Evolutionary conservation across 192 early-diverging fungal species (phyloP).

Genomic region (Coemansia sp.): DNA sequence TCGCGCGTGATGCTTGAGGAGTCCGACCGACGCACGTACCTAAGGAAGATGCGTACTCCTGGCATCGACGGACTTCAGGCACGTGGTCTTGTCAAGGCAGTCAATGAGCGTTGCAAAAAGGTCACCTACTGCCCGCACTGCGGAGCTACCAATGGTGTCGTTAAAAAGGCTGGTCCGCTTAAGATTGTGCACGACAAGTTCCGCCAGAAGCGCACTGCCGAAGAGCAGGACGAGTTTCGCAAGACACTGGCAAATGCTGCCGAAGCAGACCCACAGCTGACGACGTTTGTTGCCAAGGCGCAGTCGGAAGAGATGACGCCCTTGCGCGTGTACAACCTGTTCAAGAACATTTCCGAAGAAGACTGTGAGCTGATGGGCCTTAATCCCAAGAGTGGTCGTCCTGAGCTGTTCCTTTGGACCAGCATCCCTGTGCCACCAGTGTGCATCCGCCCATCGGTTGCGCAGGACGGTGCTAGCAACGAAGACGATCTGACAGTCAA

Average conservation of each 20-base stretch:
- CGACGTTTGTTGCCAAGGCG: slow-evolving; percentile 73
- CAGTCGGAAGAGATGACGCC: slow-evolving; percentile 93
- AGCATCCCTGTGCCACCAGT: slow-evolving; percentile 94
- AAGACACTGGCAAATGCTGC: slow-evolving; percentile 74
- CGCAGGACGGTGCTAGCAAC: slow-evolving; percentile 90
- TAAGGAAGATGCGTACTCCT: slow-evolving; percentile 70
- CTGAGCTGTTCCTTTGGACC: slow-evolving; percentile 93
- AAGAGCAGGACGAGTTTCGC: slow-evolving; percentile 73
- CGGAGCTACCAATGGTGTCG: slow-evolving; percentile 76
- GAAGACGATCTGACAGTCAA: slow-evolving; percentile 98
- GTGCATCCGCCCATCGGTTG: slow-evolving; percentile 92
- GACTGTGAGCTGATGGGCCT: slow-evolving; percentile 96
- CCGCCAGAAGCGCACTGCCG: slow-evolving; percentile 74
- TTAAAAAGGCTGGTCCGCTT: slow-evolving; percentile 93
- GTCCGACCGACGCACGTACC: slow-evolving; percentile 65
- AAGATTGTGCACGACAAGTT: slow-evolving; percentile 96
- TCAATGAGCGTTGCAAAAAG: slow-evolving; percentile 90
- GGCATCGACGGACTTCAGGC: slow-evolving; percentile 81
- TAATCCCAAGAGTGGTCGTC: slow-evolving; percentile 78
- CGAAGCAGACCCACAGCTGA: slow-evolving; percentile 72
- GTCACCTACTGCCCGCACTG: slow-evolving; percentile 81
- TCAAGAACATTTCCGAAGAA: slow-evolving; percentile 85
- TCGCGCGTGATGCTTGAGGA: slow-evolving; percentile 87
- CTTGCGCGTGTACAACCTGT: slow-evolving; percentile 77
- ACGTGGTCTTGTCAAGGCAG: slow-evolving; percentile 73